Evolutionary conservation across 1,284 basidiomycete species (phyloP).

Genomic region (Ceratobasidium theobromae): DNA sequence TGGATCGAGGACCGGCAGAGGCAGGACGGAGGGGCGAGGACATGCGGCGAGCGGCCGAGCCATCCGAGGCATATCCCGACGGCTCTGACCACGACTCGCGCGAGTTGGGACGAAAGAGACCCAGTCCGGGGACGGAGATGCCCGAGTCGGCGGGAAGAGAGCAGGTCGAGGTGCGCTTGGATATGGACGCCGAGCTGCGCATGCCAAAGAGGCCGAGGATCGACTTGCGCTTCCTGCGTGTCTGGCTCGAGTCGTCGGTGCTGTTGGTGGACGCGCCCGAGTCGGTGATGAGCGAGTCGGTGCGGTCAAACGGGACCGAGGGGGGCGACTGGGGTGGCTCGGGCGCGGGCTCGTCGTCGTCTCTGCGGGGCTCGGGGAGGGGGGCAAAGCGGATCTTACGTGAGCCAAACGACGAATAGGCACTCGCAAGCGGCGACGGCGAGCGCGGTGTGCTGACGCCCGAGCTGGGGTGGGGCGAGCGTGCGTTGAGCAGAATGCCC

Average conservation of each 20-base stretch:
- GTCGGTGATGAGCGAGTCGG: slow-evolving; percentile 26
- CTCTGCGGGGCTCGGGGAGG: slow-evolving; percentile 68
- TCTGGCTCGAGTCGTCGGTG: slow-evolving; percentile 32
- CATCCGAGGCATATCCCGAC: slow-evolving; percentile 30
- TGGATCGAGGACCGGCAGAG: slow-evolving; percentile 30
- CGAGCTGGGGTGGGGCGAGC: slow-evolving; percentile 20
- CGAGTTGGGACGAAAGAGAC: slow-evolving; percentile 48
- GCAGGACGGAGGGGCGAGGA: slow-evolving; percentile 35
- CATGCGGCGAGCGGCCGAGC: slow-evolving; percentile 36
- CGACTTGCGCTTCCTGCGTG: slow-evolving; percentile 26
- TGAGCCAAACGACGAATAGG: slow-evolving; percentile 33
- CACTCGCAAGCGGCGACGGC: slow-evolving; percentile 2
- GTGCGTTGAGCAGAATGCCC: slow-evolving; percentile 36
- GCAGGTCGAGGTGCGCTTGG: slow-evolving; percentile 34
- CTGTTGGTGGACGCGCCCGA: slow-evolving; percentile 34
- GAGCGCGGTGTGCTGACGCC: slow-evolving; percentile 19
- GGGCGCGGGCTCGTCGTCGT: slow-evolving; percentile 39
- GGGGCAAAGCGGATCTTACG: slow-evolving; percentile 71
- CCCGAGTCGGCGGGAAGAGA: slow-evolving; percentile 41
- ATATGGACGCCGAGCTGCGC: slow-evolving; percentile 34
- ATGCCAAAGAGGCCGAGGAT: slow-evolving; percentile 12
- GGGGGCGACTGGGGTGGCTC: slow-evolving; percentile 33
- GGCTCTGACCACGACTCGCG: slow-evolving; percentile 38
- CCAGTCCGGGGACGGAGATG: slow-evolving; percentile 48
- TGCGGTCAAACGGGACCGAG: slow-evolving; percentile 42